A percentile compares a stretch with the other conserved stretches of the same genome.
phyloP scores from a whole-genome alignment of 805 yeast species.

The Suhomyces faveliae region DNA sequence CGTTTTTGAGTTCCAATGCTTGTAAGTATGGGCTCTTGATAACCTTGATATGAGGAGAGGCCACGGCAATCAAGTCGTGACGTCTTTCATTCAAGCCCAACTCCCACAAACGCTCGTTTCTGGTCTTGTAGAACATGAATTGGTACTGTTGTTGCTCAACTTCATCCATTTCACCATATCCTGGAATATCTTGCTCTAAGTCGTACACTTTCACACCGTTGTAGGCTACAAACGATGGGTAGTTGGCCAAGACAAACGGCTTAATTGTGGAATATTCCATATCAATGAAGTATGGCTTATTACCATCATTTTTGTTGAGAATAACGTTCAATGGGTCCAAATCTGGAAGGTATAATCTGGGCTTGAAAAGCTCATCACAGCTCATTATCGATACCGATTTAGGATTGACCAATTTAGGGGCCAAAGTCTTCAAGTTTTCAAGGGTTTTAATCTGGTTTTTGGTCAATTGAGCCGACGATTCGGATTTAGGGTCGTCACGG shows the following conservation, averaged over 20 bases:
- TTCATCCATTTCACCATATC: conserved; percentile 64
- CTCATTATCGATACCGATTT: conserved; percentile 58
- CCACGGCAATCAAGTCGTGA: conserved; percentile 71
- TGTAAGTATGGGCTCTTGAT: conserved; percentile 63
- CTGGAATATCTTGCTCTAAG: conserved; percentile 70
- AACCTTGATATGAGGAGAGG: conserved; percentile 78
- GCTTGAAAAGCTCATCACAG: conserved; percentile 59
- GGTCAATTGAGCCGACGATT: conserved; percentile 18
- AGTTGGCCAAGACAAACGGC: conserved; percentile 74
- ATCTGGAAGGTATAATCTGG: conserved; percentile 78
- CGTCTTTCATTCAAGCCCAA: conserved; percentile 61
- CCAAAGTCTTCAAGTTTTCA: conserved; percentile 54
- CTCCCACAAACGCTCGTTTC: conserved; percentile 92
- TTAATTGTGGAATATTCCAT: conserved; percentile 78
- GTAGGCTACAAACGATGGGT: conserved; percentile 84
- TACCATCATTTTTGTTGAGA: conserved; percentile 26
- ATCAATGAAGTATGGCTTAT: conserved; percentile 60
- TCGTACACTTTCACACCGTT: conserved; percentile 85
- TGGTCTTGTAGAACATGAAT: conserved; percentile 84
- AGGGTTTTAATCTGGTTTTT: conserved; percentile 58
- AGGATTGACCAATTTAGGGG: conserved; percentile 59
- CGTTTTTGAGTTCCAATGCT: conserved; percentile 56
- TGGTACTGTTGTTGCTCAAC: conserved; percentile 76
- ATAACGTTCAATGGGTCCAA: conserved; percentile 88
- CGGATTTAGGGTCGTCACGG: not conserved